Evolutionary conservation across 306 rosid genomes (phyloP).

Genomic region (Malus orientalis): DNA sequence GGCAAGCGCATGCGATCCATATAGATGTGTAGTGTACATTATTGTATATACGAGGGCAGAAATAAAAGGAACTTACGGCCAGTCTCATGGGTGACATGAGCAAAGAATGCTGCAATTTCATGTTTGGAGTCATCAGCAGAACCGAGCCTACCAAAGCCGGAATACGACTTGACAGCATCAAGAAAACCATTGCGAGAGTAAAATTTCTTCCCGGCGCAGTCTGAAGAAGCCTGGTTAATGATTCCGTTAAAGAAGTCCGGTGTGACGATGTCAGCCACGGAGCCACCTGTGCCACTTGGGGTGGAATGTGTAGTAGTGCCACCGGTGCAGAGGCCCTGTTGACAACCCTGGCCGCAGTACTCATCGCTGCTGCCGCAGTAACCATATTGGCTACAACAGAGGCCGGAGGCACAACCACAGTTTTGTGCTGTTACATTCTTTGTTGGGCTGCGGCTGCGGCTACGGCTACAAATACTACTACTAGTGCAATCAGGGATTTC

Average conservation of each 20-base stretch:
- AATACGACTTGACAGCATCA: neutral
- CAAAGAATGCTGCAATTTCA: neutral
- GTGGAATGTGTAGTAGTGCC: neutral
- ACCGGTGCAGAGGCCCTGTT: slow-evolving; percentile 1
- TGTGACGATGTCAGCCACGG: neutral
- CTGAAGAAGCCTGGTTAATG: neutral
- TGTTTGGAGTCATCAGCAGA: neutral
- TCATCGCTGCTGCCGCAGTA: neutral
- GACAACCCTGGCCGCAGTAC: slow-evolving; percentile 27
- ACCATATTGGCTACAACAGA: slow-evolving; percentile 22
- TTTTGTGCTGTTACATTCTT: neutral
- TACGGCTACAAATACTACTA: neutral
- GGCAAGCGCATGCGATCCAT: neutral
- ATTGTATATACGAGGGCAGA: neutral
- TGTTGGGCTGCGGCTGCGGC: no score
- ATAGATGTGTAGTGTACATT: neutral
- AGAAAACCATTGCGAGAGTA: neutral
- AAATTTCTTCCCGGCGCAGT: neutral
- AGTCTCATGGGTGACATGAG: neutral
- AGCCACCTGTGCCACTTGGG: neutral
- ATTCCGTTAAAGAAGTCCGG: neutral
- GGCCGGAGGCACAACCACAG: slow-evolving; percentile 21
- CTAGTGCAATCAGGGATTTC: neutral
- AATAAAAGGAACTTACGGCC: neutral
- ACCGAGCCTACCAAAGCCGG: neutral